Evolutionary conservation across 2,329 filamentous ascomycete genomes (phyloP).

Genomic region (Geosmithia morbida): DNA sequence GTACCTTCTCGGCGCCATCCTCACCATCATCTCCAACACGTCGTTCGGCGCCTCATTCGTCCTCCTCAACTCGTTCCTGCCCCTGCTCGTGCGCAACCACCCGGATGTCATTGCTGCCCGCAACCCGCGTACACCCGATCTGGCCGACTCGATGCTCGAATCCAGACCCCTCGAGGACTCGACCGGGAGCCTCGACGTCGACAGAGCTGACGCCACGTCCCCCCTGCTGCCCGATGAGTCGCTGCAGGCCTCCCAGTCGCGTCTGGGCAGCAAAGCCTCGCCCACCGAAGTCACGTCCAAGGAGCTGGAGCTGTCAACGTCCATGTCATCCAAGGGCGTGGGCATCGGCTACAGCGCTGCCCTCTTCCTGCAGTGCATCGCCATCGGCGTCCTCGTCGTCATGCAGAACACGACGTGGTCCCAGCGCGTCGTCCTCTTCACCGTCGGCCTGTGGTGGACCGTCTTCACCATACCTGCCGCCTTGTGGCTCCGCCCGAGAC

Average conservation of each 20-base stretch:
- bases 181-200: constrained; percentile 8
- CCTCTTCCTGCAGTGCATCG: constrained; percentile 67
- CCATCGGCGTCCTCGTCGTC: constrained; percentile 61
- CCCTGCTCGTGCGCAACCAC: constrained; percentile 79
- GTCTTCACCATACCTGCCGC: constrained; percentile 79
- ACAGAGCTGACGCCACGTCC: constrained; percentile 24
- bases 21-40: constrained; percentile 84
- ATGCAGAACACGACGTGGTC: constrained; percentile 72
- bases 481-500: constrained; percentile 74
- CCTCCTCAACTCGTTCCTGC: constrained; percentile 86
- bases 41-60: constrained; percentile 94
- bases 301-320: constrained; percentile 71
- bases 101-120: constrained; percentile 29
- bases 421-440: constrained; percentile 71
- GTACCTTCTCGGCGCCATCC: constrained; percentile 67
- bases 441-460: constrained; percentile 88
- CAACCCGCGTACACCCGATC: constrained; percentile 11
- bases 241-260: constrained; percentile 4
- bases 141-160: constrained; percentile 15
- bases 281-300: constrained; percentile 38
- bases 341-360: constrained; percentile 88
- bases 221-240: constrained; percentile 26
- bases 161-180: constrained; percentile 20
- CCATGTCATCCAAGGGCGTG: constrained; percentile 83
- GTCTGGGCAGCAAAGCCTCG: constrained; percentile 22